Base-by-base conservation (phyloP, 805 yeast species). In the Wickerhamiella brachini region DNA sequence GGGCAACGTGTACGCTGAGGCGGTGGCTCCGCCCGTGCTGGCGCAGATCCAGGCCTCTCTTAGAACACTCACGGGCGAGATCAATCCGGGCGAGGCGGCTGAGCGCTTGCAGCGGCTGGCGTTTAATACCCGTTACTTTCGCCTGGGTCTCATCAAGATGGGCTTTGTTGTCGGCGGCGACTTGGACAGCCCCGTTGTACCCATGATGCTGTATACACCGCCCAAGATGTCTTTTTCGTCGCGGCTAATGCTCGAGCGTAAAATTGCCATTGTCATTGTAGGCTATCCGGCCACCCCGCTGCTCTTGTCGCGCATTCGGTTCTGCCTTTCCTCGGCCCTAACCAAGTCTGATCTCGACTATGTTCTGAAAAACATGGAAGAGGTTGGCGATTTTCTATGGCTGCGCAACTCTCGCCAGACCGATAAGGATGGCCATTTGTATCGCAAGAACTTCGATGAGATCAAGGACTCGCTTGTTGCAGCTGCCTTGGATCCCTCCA, bases 221-320 rank as follows among this genome's bases (percentile, higher is more conserved):
- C 81, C 94, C 26, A 90, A 89, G 65, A 87, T 93, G 95, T 94
- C 95, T 23, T 88, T 90, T 0, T 78, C 88, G 55, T 83, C 95
- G 45, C 77, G 95, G 65, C 77, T 79, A 76, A 76, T 90, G 75
- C 77, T 83, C 59, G 79, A 77, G 56, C 73, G 79, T 67, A 84
- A 84, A 49, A 81, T 93, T 54, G 98, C 98, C 2, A 89, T 90
- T 47, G 99, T 93, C 37, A 82, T 90, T 56, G 97, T 90, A 44
- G 96, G 97, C 38, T 93, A 93, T 65, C 99, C 99, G 10, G 98
- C 98, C 0, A 90, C 97, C 0, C 95, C 95, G 37, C 74, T 93
- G 57, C 80, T 86, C 44, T 79, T 88, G 38, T 84, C 95, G 5
- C 80, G 98, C 69, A 88, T 87, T 24, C 79, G 99, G 67, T 79